Evolutionary conservation across 1,284 basidiomycete genomes (phyloP), one percentile per base, ranked within the genome.

Genomic region (Malassezia equina): DNA sequence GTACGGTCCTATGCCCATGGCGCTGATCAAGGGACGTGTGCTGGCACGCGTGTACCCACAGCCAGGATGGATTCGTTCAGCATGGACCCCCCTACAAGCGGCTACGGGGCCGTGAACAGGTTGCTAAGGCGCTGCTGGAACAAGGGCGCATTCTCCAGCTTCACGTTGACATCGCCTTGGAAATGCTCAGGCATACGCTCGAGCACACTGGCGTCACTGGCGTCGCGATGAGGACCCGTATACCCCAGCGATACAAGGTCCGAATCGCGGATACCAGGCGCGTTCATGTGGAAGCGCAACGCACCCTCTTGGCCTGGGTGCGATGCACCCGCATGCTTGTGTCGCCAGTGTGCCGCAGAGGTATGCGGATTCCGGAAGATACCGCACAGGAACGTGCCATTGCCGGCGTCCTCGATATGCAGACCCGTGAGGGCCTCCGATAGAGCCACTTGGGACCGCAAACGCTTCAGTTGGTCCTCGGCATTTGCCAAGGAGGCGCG

Each of bases 1-100:
- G 39, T 95, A 95, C 76, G 93, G 93, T 0, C 91, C 93, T 6
- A 85, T 98, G 0, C 85, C 93, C 0, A 80, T 90, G 58, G 86
- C 82, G 2, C 78, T 96, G 43, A 77, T 96, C 25, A 81, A 82
- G 61, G 88, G 86, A 1, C 86, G 81, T 65, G 78, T 94, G 7
- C 68, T 84, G 49, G 87, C 85, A 21, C 55, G 50, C 9, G 11
- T 51, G 36, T 57, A 57, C 43, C 55, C 55, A 8, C 33, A 31
- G 2, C 42, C 45, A 1, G 25, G 51, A 11, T 52, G 55, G 55
- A 32, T 52, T 11, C 42, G 15, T 2, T 42, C 50, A 12, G 39
- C 25, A 4, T 24, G 46, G 31, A 28, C 50, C 15, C 17, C n/a
- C 11, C 23, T 39, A 7, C 32, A 31, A 17, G 17, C 19, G 27